phyloP scores from a whole-genome alignment of 2,329 filamentous ascomycete genomes.

The Didymella glomerata region DNA sequence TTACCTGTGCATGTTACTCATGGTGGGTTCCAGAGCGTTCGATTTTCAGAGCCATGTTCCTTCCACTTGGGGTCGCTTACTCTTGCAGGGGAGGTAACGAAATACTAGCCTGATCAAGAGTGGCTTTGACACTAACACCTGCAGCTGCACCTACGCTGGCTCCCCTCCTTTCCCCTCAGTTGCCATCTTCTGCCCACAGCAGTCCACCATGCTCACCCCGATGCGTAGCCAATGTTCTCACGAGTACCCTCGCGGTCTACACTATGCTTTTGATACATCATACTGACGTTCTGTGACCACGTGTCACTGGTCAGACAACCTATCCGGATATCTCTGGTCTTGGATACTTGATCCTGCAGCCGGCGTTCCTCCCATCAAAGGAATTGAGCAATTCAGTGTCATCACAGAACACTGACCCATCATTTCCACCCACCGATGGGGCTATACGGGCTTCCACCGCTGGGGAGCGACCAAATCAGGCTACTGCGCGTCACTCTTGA shows the following conservation, averaged over 20 bases:
- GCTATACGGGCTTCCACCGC: neutral
- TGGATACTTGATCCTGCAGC: too few relatives aligned
- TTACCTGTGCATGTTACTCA: neutral
- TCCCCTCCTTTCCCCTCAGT: neutral
- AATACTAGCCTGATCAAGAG: neutral
- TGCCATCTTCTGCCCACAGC: neutral
- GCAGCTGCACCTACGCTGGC: neutral
- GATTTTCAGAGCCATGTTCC: neutral
- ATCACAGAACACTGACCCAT: neutral
- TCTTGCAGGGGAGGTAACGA: neutral
- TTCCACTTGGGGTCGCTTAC: neutral
- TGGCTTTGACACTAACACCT: neutral
- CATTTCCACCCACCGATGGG: neutral
- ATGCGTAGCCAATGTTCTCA: too few relatives aligned
- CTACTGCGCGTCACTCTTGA: conserved; percentile 15
- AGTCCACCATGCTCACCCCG: neutral
- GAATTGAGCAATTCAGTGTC: neutral
- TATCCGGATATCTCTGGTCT: too few relatives aligned
- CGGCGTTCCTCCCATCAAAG: neutral
- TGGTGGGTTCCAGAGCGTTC: neutral
- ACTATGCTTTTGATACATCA: too few relatives aligned
- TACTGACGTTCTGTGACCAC: too few relatives aligned
- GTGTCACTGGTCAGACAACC: too few relatives aligned
- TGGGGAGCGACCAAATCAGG: conserved; percentile 16
- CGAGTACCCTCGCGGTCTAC: too few relatives aligned